These are phyloP conservation scores for Trichophyton simii DNA, from an alignment of 2,329 filamentous ascomycete species.

Conservation along the genomic window DNA sequence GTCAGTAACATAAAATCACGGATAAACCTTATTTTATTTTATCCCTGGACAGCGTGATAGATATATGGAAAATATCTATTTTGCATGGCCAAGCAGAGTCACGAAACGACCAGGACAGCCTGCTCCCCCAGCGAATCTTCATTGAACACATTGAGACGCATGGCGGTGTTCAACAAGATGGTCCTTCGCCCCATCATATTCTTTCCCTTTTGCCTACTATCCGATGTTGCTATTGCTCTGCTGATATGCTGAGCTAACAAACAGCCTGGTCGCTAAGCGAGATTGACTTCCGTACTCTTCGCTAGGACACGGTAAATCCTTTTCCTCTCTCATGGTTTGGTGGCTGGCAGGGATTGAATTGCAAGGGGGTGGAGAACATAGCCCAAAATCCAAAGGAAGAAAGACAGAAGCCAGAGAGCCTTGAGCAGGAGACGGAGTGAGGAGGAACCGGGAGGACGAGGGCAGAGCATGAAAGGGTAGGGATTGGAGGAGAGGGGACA, in stretches of 20 bases:
- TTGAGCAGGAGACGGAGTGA: slow-evolving; percentile 11
- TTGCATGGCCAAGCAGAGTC: slow-evolving; percentile 6
- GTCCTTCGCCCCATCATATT: background rate
- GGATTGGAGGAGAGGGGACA: slow-evolving; percentile 6
- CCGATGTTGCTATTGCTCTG: background rate
- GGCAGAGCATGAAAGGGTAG: slow-evolving; percentile 13
- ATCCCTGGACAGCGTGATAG: background rate
- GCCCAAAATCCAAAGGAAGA: slow-evolving; percentile 6
- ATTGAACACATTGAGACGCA: slow-evolving; percentile 2
- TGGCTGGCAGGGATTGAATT: slow-evolving; percentile 1
- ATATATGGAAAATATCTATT: slow-evolving; percentile 4
- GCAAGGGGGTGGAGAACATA: background rate
- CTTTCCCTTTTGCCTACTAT: background rate
- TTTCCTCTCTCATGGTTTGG: background rate
- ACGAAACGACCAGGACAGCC: background rate
- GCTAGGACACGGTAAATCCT: slow-evolving; percentile 1
- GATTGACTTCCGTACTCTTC: background rate
- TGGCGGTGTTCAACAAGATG: background rate
- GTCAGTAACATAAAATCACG: slow-evolving; percentile 5
- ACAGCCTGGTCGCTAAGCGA: slow-evolving; percentile 4
- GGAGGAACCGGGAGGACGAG: slow-evolving; percentile 9
- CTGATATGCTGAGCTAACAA: background rate
- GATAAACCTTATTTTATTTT: background rate
- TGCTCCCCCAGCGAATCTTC: slow-evolving; percentile 3
- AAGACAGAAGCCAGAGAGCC: slow-evolving; percentile 12